Conservation (phyloP, 2,329 filamentous ascomycete genomes). For the Exophiala sp. region DNA sequence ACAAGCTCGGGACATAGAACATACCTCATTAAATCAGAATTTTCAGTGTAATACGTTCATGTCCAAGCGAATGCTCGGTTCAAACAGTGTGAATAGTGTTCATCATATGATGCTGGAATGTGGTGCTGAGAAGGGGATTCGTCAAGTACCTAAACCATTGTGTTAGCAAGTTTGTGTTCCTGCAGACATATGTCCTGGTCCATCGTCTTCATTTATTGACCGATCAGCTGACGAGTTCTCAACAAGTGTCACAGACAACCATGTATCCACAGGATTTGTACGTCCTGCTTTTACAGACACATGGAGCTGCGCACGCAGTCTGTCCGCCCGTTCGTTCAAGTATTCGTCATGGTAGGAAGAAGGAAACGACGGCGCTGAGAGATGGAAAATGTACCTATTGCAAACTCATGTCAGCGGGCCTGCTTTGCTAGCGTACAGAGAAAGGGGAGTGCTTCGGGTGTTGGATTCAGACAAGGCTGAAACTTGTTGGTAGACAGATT, state of each 20-base stretch:
- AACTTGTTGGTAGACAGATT: conserved; percentile 62
- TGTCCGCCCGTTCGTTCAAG: conserved; percentile 69
- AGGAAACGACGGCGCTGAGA: conserved; percentile 17
- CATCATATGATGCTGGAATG: conserved; percentile 56
- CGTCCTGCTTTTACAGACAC: conserved; percentile 55
- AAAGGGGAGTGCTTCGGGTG: neutral
- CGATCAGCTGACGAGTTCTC: conserved; percentile 65
- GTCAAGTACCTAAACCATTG: conserved; percentile 31
- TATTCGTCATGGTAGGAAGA: conserved; percentile 53
- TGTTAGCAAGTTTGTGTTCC: conserved; percentile 20
- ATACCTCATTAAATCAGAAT: conserved; percentile 70
- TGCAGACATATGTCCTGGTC: conserved; percentile 20
- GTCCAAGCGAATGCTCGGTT: conserved; percentile 50
- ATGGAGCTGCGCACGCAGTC: conserved; percentile 52
- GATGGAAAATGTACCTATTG: conserved; percentile 24
- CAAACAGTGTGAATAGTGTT: conserved; percentile 71
- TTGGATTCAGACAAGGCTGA: conserved; percentile 64
- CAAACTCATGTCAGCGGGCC: conserved; percentile 19
- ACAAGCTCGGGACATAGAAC: conserved; percentile 20
- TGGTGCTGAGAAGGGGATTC: conserved; percentile 29
- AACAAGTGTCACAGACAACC: conserved; percentile 58
- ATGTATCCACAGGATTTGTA: conserved; percentile 63
- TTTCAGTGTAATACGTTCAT: conserved; percentile 62
- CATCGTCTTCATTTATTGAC: conserved; percentile 11
- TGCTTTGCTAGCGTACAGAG: conserved; percentile 1